Base-by-base conservation (phyloP, 2,329 filamentous ascomycete genomes). In the Blastomyces gilchristii region DNA sequence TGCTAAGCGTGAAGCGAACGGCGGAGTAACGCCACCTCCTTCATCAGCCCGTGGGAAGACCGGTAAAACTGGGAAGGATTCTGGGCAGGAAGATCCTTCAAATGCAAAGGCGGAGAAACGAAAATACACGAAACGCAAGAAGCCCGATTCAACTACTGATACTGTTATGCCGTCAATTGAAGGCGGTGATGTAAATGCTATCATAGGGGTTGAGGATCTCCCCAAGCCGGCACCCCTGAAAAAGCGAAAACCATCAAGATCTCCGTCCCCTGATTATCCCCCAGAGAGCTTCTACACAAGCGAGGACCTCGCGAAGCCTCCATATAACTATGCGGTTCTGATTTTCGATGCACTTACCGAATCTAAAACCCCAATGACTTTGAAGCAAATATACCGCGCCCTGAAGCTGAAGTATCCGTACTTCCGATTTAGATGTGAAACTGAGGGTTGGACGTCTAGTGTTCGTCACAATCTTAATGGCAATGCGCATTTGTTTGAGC, bases 341-440 rank as follows among this genome's bases (percentile, higher is more conserved):
- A 85, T 87, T 61, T 84, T 86, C 67, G 84, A 87, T 70, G 83
- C 83, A 31, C 79, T 87, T 39, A 80, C 82, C 1, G 81, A 83
- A 47, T 81, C 83, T 47, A 76, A 77, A 37, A 81, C 76, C 25
- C 80, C 82, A 63, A 84, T 87, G 77, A 85, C 85, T 57, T 75
- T 87, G 39, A 85, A 86, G 69, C 83, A 86, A 68, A 87, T 87
- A 54, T 87, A 87, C 71, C 81, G 83, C 66, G 82, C 83, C 52
- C 81, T 87, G 63, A 83, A 85, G 71, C 77, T 83, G 67, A 84
- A 84, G 66, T 87, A 85, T 68, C 84, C 85, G 0, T 87, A 83
- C 69, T 80, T 80, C 69, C 78, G 78, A 69, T 87, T 83, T 76
- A 85, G 84, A 69, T 85, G 85, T 70, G 82, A 81, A 62, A 86